A percentile compares a stretch with the other conserved stretches of the same genome.
Conservation (phyloP, 495 filamentous ascomycete genomes). For the Talaromyces ruber region DNA sequence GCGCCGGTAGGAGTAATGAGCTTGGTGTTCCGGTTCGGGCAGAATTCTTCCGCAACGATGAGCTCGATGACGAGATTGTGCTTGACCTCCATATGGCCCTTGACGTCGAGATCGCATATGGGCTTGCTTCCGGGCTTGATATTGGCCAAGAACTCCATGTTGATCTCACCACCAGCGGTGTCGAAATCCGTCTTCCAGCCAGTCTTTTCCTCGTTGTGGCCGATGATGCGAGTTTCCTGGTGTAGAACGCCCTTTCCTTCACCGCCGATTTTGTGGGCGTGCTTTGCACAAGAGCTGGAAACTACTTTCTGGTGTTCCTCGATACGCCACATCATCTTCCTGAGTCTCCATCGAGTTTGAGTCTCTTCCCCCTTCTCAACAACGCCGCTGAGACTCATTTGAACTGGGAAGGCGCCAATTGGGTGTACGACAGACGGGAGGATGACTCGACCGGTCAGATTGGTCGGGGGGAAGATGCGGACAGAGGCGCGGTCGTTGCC, state of each 20-base stretch:
- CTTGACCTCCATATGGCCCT: conserved; percentile 67
- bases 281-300: conserved; percentile 72
- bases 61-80: conserved; percentile 88
- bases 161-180: conserved; percentile 60
- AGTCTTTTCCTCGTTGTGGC: conserved; percentile 61
- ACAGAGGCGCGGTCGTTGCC: conserved; percentile 67
- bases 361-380: conserved; percentile 53
- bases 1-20: conserved; percentile 80
- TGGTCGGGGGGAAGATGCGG: conserved; percentile 93
- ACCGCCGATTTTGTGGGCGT: conserved; percentile 62
- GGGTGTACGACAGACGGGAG: conserved; percentile 80
- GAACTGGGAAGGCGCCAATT: conserved; percentile 71
- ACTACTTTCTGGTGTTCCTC: conserved; percentile 77
- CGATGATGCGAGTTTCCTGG: conserved; percentile 67
- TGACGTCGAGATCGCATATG: conserved; percentile 70
- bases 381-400: conserved; percentile 73
- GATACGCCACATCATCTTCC: conserved; percentile 86
- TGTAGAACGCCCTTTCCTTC: conserved; percentile 70
- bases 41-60: conserved; percentile 89
- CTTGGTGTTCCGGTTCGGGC: conserved; percentile 56
- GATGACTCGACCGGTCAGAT: conserved; percentile 73
- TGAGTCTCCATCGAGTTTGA: conserved; percentile 75
- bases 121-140: conserved; percentile 54
- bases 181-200: conserved; percentile 98
- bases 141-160: conserved; percentile 70